A percentile compares a stretch with the other conserved stretches of the same genome.
phyloP scores from a whole-genome alignment of 805 yeast species.

The Saccharomyces eubayanus region DNA sequence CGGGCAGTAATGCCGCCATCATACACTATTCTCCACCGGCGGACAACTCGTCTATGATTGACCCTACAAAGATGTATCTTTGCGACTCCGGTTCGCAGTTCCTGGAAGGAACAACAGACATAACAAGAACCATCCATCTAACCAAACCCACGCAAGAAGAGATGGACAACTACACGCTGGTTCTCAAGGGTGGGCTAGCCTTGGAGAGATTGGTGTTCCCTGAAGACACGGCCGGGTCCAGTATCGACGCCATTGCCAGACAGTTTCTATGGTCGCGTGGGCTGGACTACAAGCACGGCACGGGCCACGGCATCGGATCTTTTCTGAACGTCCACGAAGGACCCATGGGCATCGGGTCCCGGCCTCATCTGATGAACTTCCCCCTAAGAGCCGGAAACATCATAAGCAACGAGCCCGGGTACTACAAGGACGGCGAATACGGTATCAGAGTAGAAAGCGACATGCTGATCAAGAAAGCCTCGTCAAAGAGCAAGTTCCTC shows the following conservation, averaged over 20 bases:
- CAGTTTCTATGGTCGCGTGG: slow-evolving; percentile 78
- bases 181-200: slow-evolving; percentile 84
- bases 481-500: slow-evolving; percentile 44
- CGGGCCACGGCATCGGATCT: slow-evolving; percentile 96
- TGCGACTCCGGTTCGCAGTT: slow-evolving; percentile 90
- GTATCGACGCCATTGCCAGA: slow-evolving; percentile 76
- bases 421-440: slow-evolving; percentile 77
- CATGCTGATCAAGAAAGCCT: slow-evolving; percentile 43
- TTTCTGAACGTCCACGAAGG: slow-evolving; percentile 91
- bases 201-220: slow-evolving; percentile 77
- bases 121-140: slow-evolving; percentile 81
- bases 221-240: slow-evolving; percentile 62
- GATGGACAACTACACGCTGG: slow-evolving; percentile 66
- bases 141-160: slow-evolving; percentile 48
- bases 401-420: slow-evolving; percentile 91
- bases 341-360: slow-evolving; percentile 71
- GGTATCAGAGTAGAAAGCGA: slow-evolving; percentile 90
- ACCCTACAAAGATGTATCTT: slow-evolving; percentile 60
- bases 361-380: slow-evolving; percentile 39
- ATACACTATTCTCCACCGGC: slow-evolving; percentile 68
- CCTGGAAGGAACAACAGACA: slow-evolving; percentile 91
- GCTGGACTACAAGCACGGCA: slow-evolving; percentile 83
- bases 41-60: slow-evolving; percentile 50
- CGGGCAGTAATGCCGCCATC: slow-evolving; percentile 68
- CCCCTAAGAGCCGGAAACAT: slow-evolving; percentile 63